Base-by-base conservation (phyloP, 192 early-diverging fungal genomes). In the Mortierella alpina region DNA sequence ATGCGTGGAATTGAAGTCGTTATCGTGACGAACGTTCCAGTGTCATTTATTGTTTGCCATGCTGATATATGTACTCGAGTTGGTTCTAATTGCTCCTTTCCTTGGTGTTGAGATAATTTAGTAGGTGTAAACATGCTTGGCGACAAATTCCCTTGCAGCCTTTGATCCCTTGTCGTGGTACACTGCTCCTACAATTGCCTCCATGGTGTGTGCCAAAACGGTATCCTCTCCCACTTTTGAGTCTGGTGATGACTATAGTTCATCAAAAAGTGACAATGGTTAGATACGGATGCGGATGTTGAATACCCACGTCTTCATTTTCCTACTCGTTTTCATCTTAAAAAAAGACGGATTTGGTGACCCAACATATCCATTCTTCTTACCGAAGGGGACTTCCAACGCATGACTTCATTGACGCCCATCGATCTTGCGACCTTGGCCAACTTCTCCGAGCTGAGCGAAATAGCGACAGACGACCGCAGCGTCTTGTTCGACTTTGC, bases 131-230 rank as follows among this genome's bases (percentile, higher is more conserved):
- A 82, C 68, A 58, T 84, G 73, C 54, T 81, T 84, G 31, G 58
- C 68, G 66, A 82, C 72, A 63, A 84, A 63, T 44, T 84, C 83
- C 48, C 72, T 75, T 67, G 83, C 83, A 59, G 73, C 83, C 70
- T 85, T 76, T 46, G 82, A 73, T 76, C 75, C 85, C 70, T 82
- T 72, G 58, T 86, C 85, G 44, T 86, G 85, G 60, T 86, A 86
- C 12, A 86, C 73, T 76, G 85, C 85, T 58, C 85, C 85, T 15
- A 86, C 73, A 63, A 86, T 73, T 8, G 85, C 85, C 60, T 82
- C 70, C 66, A 86, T 63, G 11, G 83, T 82, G n/a, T 82, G 76
- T 31, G 75, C 67, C 68, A 83, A 73, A 5, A 85, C 69, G 5
- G 70, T 68, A 14, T 67, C 66, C 65, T 80, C 77, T 55, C 77